These are phyloP conservation scores for Boletus tomentosulus DNA, from an alignment of 768 basidiomycete species.

Conservation along the genomic window DNA sequence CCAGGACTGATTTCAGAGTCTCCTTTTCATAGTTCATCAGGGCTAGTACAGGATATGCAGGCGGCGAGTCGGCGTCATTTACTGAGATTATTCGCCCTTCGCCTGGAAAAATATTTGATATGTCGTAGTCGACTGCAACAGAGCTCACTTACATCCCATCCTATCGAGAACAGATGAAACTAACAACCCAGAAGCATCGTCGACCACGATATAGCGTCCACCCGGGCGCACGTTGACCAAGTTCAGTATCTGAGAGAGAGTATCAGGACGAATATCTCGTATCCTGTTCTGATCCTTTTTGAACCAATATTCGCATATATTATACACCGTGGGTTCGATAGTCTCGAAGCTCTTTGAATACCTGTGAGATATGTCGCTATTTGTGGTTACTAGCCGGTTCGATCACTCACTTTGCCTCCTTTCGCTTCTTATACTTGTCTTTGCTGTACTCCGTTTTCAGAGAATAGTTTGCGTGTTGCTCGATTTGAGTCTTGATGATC, in stretches of 20 bases:
- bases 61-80: slow-evolving; percentile 88
- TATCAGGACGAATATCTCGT: slow-evolving; percentile 81
- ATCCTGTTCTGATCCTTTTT: slow-evolving; percentile 77
- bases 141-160: slow-evolving; percentile 61
- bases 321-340: slow-evolving; percentile 81
- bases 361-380: slow-evolving; percentile 37
- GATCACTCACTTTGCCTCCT: slow-evolving; percentile 83
- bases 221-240: slow-evolving; percentile 81
- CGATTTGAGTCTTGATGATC: slow-evolving; percentile 93
- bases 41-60: slow-evolving; percentile 77
- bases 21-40: slow-evolving; percentile 82
- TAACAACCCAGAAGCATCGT: slow-evolving; percentile 87
- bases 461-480: slow-evolving; percentile 85
- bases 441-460: slow-evolving; percentile 98
- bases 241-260: slow-evolving; percentile 83
- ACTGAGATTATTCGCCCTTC: slow-evolving; percentile 79
- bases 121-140: background rate
- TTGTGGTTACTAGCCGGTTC: background rate
- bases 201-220: slow-evolving; percentile 83
- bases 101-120: slow-evolving; percentile 40
- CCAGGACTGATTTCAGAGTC: slow-evolving; percentile 47
- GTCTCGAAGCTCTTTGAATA: slow-evolving; percentile 85
- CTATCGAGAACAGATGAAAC: slow-evolving; percentile 83
- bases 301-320: slow-evolving; percentile 89
- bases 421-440: slow-evolving; percentile 95